Conservation (phyloP, 768 basidiomycete genomes). For the Amanita inopinata region DNA sequence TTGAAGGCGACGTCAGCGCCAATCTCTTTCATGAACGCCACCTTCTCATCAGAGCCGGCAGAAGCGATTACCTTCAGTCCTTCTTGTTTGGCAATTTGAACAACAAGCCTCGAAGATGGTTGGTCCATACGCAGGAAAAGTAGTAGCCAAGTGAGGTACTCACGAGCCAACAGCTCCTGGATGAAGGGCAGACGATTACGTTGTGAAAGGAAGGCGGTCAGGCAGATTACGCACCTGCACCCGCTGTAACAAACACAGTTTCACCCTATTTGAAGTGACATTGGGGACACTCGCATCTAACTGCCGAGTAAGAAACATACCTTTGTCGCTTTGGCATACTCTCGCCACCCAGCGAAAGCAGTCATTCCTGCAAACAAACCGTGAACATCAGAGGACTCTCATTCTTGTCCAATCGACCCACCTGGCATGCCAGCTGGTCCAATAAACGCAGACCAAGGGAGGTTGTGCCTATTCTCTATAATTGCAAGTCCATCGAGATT, state of each 20-base stretch:
- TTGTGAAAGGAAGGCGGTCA: not conserved
- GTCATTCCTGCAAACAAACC: constrained; percentile 17
- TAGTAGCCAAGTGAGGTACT: not conserved
- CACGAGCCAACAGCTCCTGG: constrained; percentile 21
- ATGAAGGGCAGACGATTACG: constrained; percentile 5
- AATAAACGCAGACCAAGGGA: constrained; percentile 31
- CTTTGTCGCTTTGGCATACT: constrained; percentile 20
- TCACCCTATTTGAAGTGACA: constrained; percentile 18
- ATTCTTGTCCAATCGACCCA: not conserved
- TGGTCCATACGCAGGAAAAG: not conserved
- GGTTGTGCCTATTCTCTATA: constrained; percentile 26
- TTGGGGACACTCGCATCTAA: not conserved
- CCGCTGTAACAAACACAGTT: constrained; percentile 19
- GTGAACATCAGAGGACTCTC: constrained; percentile 4
- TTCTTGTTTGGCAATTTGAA: constrained; percentile 29
- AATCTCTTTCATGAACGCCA: constrained; percentile 37
- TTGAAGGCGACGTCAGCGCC: constrained; percentile 57
- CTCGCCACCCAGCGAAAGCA: constrained; percentile 22
- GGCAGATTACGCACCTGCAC: constrained; percentile 14
- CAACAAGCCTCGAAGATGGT: constrained; percentile 16
- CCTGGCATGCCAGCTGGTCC: constrained; percentile 27
- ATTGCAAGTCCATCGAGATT: constrained; percentile 11
- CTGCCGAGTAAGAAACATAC: constrained; percentile 14
- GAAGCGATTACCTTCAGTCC: constrained; percentile 50
- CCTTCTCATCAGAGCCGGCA: constrained; percentile 54